Conservation (phyloP, 2,329 filamentous ascomycete species). For the Botrytis paeoniae region DNA sequence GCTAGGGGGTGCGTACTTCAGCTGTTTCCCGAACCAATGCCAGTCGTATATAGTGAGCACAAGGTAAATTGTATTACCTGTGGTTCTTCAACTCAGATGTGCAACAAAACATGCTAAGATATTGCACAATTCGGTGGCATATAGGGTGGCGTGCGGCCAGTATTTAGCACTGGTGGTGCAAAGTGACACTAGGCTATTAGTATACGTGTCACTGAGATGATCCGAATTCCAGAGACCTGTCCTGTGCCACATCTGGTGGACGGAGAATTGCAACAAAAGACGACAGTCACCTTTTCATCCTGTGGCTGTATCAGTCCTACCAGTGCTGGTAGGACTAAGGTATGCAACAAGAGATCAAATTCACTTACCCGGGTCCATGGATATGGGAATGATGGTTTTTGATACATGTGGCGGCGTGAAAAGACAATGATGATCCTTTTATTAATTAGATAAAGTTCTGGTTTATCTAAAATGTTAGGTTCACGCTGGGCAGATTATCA, state of each 20-base stretch:
- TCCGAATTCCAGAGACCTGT: not conserved
- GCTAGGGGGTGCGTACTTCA: not conserved
- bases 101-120: not conserved
- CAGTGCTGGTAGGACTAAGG: not conserved
- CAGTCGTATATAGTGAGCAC: not conserved
- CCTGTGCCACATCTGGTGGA: not conserved
- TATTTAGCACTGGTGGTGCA: not conserved
- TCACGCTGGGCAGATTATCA: too few species aligned
- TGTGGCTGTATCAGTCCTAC: not conserved
- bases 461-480: not conserved
- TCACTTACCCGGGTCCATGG: not conserved
- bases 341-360: not conserved
- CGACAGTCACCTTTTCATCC: not conserved
- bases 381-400: not conserved
- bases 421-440: not conserved
- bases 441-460: not conserved
- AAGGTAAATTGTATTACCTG: not conserved
- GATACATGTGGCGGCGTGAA: not conserved
- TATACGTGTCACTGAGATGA: not conserved
- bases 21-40: not conserved
- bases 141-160: not conserved
- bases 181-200: not conserved
- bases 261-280: slow-evolving; percentile 1
- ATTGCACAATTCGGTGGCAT: not conserved
- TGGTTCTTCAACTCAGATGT: not conserved